These are phyloP conservation scores for Chalciporus piperatus DNA, from an alignment of 768 basidiomycete species.

Conservation along the genomic window DNA sequence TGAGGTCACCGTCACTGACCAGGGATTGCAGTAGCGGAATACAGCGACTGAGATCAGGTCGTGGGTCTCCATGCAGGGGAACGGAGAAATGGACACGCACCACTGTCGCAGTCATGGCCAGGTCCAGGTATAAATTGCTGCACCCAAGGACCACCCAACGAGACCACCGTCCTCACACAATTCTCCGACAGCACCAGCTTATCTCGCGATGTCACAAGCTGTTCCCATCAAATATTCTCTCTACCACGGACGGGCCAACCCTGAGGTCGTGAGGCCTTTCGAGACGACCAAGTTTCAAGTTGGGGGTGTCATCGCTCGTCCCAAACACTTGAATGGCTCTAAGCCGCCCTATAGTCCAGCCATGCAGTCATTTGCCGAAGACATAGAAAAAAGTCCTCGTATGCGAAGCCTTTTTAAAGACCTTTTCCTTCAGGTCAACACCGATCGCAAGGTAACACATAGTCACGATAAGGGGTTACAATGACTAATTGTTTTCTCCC, in stretches of 20 bases:
- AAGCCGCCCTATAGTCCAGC: not conserved
- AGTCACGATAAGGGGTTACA: too few relatives aligned
- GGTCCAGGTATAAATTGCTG: too few relatives aligned
- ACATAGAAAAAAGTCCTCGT: not conserved
- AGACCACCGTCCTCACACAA: too few relatives aligned
- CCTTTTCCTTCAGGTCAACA: slow-evolving; percentile 4
- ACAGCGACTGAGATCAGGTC: too few relatives aligned
- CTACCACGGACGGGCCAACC: slow-evolving; percentile 4
- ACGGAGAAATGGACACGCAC: too few relatives aligned
- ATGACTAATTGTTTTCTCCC: not conserved
- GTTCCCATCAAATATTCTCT: not conserved
- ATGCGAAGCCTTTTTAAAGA: not conserved
- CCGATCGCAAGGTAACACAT: slow-evolving; percentile 1
- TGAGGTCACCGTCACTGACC: too few relatives aligned
- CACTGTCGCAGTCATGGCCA: too few relatives aligned
- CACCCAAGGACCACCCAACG: too few relatives aligned
- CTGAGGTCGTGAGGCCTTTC: not conserved
- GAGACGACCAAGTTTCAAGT: not conserved
- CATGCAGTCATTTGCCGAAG: not conserved
- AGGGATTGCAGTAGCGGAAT: too few relatives aligned
- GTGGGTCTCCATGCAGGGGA: too few relatives aligned
- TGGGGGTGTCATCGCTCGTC: not conserved
- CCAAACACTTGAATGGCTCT: not conserved
- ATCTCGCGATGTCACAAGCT: too few relatives aligned
- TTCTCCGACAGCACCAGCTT: too few relatives aligned